Base-by-base conservation (phyloP, 176 grass and related monocot genomes). In the Olyra latifolia region DNA sequence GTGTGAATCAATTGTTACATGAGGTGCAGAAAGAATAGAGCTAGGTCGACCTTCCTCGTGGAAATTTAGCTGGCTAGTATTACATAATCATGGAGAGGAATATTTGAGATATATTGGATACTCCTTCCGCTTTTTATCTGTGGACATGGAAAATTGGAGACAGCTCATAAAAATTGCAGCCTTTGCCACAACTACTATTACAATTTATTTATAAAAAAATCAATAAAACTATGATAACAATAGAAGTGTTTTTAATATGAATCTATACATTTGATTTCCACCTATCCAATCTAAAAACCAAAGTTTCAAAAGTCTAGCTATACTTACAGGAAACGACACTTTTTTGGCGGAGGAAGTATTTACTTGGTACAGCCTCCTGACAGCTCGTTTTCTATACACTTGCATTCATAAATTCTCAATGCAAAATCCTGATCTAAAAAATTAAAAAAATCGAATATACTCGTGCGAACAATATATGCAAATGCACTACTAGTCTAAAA, bases 381-480 rank as follows among this genome's bases (percentile, higher is more conserved):
- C n/a, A 75, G 35, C 4, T 54, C 25, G 35, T 57, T 23, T 56
- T 56, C n/a, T 10, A 23, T 10, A n/a, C 19, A 56, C 32, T 35
- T 35, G 32, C 32, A 35, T 4, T 35, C 53, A 56, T n/a, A 56
- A 22, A 56, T n/a, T 56, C 20, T 79, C 53, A 9, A 78, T 76
- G 43, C 69, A 56, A 52, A 66, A 62, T 29, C 59, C 24, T 48
- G 57, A 40, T 70, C 41, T 69, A 75, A 8, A 52, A 60, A 60
- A 71, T 8, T 8, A 24, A 7, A 7, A 0, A 47, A 62, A 28
- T 49, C 14, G 35, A 60, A 23, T 67, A 41, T 29, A 67, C 64
- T 12, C 6, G 47, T 27, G 17, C 23, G 45, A 20, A 50, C 10
- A 62, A 54, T 54, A 24, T 72, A 81, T 8, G 42, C 47, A 39